A percentile compares a stretch with the other conserved stretches of the same genome.
Evolutionary conservation across 2,329 filamentous ascomycete genomes (phyloP).

Genomic region (Pestalotiopsis fici): DNA sequence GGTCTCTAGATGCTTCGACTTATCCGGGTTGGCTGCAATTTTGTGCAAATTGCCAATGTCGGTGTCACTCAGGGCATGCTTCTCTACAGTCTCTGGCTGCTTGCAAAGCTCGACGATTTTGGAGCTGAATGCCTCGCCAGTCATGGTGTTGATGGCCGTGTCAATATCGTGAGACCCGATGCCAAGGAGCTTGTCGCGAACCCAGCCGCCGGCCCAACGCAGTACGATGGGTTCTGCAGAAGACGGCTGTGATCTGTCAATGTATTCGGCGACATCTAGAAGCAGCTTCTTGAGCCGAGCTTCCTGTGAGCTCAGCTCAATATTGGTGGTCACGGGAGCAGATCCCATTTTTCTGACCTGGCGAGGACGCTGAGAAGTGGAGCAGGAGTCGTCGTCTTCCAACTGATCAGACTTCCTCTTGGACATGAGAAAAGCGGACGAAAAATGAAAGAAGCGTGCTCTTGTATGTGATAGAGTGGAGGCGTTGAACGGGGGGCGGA

Average conservation of each 20-base stretch:
- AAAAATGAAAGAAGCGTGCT: background rate
- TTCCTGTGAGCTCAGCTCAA: slow-evolving; percentile 70
- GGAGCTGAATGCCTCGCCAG: slow-evolving; percentile 73
- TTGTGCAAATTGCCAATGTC: slow-evolving; percentile 80
- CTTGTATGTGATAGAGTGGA: background rate
- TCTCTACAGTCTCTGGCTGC: slow-evolving; percentile 57
- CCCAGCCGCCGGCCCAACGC: slow-evolving; percentile 85
- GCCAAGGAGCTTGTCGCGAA: slow-evolving; percentile 79
- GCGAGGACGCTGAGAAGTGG: slow-evolving; percentile 16
- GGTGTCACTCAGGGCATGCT: slow-evolving; percentile 57
- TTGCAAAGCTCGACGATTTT: slow-evolving; percentile 70
- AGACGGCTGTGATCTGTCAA: slow-evolving; percentile 53
- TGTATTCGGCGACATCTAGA: slow-evolving; percentile 76
- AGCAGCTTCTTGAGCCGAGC: slow-evolving; percentile 73
- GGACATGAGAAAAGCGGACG: slow-evolving; percentile 23
- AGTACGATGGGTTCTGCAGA: slow-evolving; percentile 58
- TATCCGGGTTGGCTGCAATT: slow-evolving; percentile 89
- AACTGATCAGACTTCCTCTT: slow-evolving; percentile 27
- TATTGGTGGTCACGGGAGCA: slow-evolving; percentile 27
- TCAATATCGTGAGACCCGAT: slow-evolving; percentile 79
- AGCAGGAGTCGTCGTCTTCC: slow-evolving; percentile 12
- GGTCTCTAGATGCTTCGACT: slow-evolving; percentile 94
- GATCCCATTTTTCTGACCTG: slow-evolving; percentile 28
- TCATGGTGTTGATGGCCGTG: slow-evolving; percentile 84
- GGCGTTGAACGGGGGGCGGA: background rate